Base-by-base conservation (phyloP, 192 early-diverging fungal species). In the Gonapodya prolifera region DNA sequence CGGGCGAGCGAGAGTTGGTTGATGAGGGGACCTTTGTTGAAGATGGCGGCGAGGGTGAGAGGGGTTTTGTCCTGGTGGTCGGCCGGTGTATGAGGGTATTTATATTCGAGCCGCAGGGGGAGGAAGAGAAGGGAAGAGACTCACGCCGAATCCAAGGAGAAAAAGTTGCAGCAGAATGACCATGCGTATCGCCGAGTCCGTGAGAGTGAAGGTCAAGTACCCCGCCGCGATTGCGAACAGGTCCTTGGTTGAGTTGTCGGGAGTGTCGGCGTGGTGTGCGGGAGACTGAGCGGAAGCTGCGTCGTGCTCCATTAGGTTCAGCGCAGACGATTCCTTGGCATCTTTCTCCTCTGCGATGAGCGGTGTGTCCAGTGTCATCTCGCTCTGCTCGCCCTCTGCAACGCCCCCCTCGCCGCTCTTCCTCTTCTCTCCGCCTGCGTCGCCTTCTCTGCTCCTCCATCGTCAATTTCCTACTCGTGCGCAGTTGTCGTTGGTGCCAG, bases 131-230 rank as follows among this genome's bases (percentile, higher is more conserved):
- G n/a, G n/a, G n/a, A n/a, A n/a, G n/a, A n/a, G n/a, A n/a, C n/a
- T n/a, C n/a, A n/a, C n/a, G n/a, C n/a, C n/a, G n/a, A n/a, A n/a
- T 2, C 80, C 33, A 35, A 78, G 2, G 61, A 80, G 71, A 75
- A 78, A 85, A 45, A 86, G 75, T 45, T 79, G 78, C 23, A 86
- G 79, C 17, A 85, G 76, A 2, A 86, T 79, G 69, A 85, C 80
- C 85, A 86, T 86, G 71, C 85, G 75, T 36, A 86, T 35, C 0
- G 81, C 85, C 23, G 85, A 78, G 78, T 86, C 85, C 16, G 82
- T 80, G 17, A 86, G 30, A n/a, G 85, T 83, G 34, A 85, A 86
- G 1, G 83, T 34, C 13, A 86, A 32, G 76, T 85, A 86, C 36
- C 78, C 82, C 70, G 71, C 29, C 0, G 83, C 81, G 33, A 80